phyloP scores from a whole-genome alignment of 495 filamentous ascomycete species.

The Penicillium egyptiacum region DNA sequence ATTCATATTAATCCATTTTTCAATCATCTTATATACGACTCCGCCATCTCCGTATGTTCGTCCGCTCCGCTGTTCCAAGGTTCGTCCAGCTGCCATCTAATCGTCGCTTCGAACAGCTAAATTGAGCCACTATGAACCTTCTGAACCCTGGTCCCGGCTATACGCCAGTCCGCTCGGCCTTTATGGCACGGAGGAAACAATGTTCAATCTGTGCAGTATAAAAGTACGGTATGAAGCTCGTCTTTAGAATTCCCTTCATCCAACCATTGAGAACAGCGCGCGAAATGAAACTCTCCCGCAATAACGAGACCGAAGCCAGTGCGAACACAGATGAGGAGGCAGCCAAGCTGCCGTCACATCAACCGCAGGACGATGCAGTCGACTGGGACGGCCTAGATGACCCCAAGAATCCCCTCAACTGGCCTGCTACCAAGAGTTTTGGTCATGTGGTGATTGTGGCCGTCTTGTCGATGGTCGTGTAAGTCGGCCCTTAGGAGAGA shows the following conservation, averaged over 20 bases:
- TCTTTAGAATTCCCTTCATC: not conserved
- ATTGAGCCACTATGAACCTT: not conserved
- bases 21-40: not conserved
- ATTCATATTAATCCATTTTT: no score
- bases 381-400: conserved; percentile 4
- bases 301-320: not conserved
- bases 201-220: not conserved
- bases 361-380: not conserved
- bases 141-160: not conserved
- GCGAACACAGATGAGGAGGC: not conserved
- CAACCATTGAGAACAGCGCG: not conserved
- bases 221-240: not conserved
- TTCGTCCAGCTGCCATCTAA: not conserved
- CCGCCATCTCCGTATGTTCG: not conserved
- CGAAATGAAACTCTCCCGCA: not conserved
- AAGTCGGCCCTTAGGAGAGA: not conserved
- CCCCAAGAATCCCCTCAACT: not conserved
- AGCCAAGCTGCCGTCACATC: not conserved
- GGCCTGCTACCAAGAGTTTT: not conserved
- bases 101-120: not conserved
- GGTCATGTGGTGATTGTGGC: not conserved
- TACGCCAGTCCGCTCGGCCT: not conserved
- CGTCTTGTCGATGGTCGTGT: not conserved
- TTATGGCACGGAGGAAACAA: not conserved
- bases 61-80: not conserved